phyloP scores from a whole-genome alignment of 331 rosid genomes.

The Pyracantha coccinea region DNA sequence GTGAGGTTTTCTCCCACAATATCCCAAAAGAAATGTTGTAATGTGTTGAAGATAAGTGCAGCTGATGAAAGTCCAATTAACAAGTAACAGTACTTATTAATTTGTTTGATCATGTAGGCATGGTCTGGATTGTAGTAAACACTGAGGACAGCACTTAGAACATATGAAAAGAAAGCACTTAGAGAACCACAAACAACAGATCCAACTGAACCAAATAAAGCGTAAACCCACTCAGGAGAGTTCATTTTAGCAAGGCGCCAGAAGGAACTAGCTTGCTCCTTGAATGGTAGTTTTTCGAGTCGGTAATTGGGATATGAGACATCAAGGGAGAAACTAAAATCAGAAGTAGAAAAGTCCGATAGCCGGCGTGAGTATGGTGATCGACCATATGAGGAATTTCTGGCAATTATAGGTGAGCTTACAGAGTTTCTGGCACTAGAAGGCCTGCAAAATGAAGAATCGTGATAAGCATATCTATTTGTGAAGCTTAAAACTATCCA shows the following conservation, averaged over 20 bases:
- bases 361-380: conserved; percentile 97
- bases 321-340: conserved; percentile 80
- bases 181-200: conserved; percentile 92
- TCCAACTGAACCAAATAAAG: conserved; percentile 81
- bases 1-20: conserved; percentile 98
- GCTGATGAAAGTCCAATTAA: conserved; percentile 96
- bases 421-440: conserved; percentile 99
- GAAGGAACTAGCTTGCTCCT: conserved; percentile 96
- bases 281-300: conserved; percentile 81
- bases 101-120: conserved; percentile 64
- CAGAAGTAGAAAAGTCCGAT: conserved; percentile 96
- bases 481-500: too few species aligned
- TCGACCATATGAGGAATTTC: conserved; percentile 96
- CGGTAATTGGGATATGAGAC: conserved; percentile 71
- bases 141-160: conserved; percentile 93
- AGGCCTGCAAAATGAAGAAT: conserved; percentile 55
- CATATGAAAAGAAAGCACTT: conserved; percentile 97
- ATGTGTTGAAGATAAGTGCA: conserved; percentile 86
- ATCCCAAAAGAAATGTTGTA: conserved; percentile 97
- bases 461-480: too few species aligned
- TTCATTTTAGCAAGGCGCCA: conserved; percentile 99
- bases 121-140: conserved; percentile 82
- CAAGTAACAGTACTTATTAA: conserved; percentile 82
- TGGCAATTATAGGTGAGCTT: conserved; percentile 93
- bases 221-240: conserved; percentile 95